These are phyloP conservation scores for Syncephalastrum monosporum DNA, from an alignment of 371 early-diverging fungal species.

Conservation along the genomic window DNA sequence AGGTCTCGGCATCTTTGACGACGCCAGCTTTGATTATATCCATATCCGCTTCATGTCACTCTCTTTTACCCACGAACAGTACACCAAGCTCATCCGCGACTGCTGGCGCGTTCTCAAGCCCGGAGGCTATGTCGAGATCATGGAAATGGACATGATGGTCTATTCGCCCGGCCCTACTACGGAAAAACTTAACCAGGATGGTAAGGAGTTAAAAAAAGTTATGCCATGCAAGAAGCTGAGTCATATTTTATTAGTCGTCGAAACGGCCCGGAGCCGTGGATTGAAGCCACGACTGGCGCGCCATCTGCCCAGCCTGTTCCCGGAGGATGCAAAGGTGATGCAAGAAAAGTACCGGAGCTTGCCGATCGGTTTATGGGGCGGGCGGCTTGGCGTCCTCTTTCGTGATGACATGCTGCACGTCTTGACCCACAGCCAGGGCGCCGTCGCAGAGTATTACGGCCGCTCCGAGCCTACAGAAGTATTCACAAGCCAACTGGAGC, in stretches of 20 bases:
- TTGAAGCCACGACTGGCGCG: conserved; percentile 27
- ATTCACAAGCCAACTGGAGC: conserved; percentile 7
- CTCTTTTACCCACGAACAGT: conserved; percentile 26
- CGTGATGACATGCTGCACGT: conserved; percentile 25
- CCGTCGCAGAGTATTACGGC: conserved; percentile 14
- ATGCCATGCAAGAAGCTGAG: not conserved
- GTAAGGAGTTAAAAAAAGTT: conserved; percentile 12
- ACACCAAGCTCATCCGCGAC: conserved; percentile 18
- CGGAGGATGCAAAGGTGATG: conserved; percentile 15
- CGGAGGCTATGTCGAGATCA: conserved; percentile 25
- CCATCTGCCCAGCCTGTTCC: conserved; percentile 18
- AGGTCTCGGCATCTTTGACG: conserved; percentile 6
- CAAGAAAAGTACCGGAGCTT: conserved; percentile 27
- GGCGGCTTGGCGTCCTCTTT: conserved; percentile 27
- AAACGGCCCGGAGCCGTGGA: conserved; percentile 20
- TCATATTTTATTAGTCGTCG: conserved; percentile 18
- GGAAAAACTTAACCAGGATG: conserved; percentile 25
- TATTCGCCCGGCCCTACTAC: conserved; percentile 34
- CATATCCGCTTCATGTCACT: conserved; percentile 36
- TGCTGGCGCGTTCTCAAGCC: conserved; percentile 31
- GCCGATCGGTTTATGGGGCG: conserved; percentile 33
- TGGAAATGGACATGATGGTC: conserved; percentile 32
- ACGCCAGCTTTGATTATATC: conserved; percentile 23
- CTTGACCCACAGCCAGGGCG: conserved; percentile 13
- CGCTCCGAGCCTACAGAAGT: conserved; percentile 1